phyloP scores from a whole-genome alignment of 176 grass and related monocot genomes.

The Guadua angustifolia region DNA sequence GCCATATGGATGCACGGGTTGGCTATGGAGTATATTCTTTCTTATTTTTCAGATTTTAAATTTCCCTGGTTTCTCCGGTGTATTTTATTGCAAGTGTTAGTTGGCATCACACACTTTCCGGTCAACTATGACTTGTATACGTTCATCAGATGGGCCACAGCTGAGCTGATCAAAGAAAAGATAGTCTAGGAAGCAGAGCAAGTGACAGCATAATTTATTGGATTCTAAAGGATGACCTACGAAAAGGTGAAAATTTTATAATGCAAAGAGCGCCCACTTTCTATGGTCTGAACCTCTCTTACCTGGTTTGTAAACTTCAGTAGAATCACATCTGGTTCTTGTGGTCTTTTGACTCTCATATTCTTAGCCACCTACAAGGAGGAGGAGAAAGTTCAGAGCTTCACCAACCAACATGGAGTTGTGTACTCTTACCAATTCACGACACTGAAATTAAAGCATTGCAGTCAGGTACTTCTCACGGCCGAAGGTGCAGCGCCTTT shows the following conservation, averaged over 20 bases:
- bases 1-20: not conserved
- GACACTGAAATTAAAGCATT: not conserved
- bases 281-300: not conserved
- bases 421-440: not conserved
- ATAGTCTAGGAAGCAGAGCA: not conserved
- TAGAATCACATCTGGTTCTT: not conserved
- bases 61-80: not conserved
- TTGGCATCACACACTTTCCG: constrained; percentile 11
- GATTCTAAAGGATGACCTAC: not conserved
- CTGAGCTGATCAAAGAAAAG: constrained; percentile 22
- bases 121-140: constrained; percentile 33
- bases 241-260: not conserved
- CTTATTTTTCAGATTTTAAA: not conserved
- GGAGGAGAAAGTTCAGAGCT: constrained; percentile 16
- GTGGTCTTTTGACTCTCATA: not conserved
- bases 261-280: not conserved
- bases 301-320: not conserved
- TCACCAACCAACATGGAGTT: constrained; percentile 14
- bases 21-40: constrained; percentile 17
- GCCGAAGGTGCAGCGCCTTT: not conserved
- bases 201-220: constrained; percentile 6
- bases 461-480: constrained; percentile 1
- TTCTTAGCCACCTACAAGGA: not conserved
- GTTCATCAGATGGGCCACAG: not conserved
- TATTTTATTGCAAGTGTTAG: constrained; percentile 31